These are phyloP conservation scores for Sarocladium strictum DNA, from an alignment of 2,329 filamentous ascomycete species.

Conservation along the genomic window DNA sequence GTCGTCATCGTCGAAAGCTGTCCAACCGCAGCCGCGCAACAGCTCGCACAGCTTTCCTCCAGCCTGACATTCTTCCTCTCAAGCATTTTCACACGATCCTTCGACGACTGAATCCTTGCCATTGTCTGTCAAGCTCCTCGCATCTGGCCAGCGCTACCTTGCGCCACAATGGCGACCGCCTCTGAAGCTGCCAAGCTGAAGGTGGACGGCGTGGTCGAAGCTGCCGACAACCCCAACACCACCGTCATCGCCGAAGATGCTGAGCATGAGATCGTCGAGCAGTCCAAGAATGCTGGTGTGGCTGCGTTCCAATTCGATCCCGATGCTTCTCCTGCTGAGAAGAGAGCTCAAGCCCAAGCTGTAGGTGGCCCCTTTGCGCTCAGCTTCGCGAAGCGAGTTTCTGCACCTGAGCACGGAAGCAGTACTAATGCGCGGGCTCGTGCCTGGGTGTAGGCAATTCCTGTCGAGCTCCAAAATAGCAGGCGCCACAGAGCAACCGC, in stretches of 20 bases:
- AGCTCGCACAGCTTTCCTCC: background rate
- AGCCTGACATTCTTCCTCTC: background rate
- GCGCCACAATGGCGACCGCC: slow-evolving; percentile 21
- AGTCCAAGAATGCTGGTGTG: slow-evolving; percentile 73
- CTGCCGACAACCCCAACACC: slow-evolving; percentile 65
- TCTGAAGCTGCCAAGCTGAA: slow-evolving; percentile 59
- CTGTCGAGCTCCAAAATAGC: slow-evolving; percentile 28
- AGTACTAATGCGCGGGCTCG: slow-evolving; percentile 1
- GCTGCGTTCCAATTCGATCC: slow-evolving; percentile 83
- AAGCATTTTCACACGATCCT: background rate
- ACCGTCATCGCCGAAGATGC: slow-evolving; percentile 63
- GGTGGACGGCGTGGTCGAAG: slow-evolving; percentile 73
- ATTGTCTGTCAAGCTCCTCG: slow-evolving; percentile 16
- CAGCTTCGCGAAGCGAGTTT: background rate
- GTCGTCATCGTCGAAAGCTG: slow-evolving; percentile 5
- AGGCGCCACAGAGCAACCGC: slow-evolving; percentile 53
- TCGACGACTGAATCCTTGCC: slow-evolving; percentile 14
- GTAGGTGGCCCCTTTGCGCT: slow-evolving; percentile 43
- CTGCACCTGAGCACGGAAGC: background rate
- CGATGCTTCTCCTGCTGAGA: slow-evolving; percentile 75
- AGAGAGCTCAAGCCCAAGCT: slow-evolving; percentile 70
- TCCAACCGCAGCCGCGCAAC: slow-evolving; percentile 3
- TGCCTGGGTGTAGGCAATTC: slow-evolving; percentile 26
- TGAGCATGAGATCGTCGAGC: slow-evolving; percentile 66
- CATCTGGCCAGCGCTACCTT: slow-evolving; percentile 6